phyloP scores from a whole-genome alignment of 2,329 filamentous ascomycete genomes.

The Xylaria arbuscula region DNA sequence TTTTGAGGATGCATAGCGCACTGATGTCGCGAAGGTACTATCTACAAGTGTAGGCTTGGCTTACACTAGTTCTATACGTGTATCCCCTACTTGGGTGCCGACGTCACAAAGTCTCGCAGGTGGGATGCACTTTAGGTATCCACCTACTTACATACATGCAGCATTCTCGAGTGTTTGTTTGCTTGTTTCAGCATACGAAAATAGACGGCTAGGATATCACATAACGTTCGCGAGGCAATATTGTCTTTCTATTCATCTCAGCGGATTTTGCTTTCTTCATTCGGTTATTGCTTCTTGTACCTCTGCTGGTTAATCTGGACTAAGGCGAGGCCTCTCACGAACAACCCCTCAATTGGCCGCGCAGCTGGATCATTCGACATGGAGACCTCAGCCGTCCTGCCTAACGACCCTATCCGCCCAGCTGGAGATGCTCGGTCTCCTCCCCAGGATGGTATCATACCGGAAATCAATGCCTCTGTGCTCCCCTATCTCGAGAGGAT shows the following conservation, averaged over 20 bases:
- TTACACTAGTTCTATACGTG: too few species aligned
- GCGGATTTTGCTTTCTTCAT: background rate
- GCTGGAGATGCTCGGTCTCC: slow-evolving; percentile 61
- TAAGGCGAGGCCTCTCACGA: background rate
- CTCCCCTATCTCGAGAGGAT: slow-evolving; percentile 59
- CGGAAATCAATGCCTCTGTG: slow-evolving; percentile 55
- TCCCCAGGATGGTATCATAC: slow-evolving; percentile 55
- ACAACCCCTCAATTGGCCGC: background rate
- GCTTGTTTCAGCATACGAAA: background rate
- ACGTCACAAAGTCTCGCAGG: background rate
- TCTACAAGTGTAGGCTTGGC: too few species aligned
- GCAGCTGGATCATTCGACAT: slow-evolving; percentile 29
- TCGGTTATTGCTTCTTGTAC: background rate
- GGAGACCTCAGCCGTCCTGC: slow-evolving; percentile 42
- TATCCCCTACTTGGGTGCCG: background rate
- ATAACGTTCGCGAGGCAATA: background rate
- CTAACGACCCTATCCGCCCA: slow-evolving; percentile 53
- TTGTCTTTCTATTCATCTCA: background rate
- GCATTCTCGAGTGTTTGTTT: background rate
- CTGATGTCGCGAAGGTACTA: too few species aligned
- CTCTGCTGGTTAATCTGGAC: background rate
- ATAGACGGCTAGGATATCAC: background rate
- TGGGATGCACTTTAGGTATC: too few species aligned
- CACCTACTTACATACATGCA: background rate
- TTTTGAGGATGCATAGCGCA: too few species aligned